Percentiles rank a stretch among this genome's conserved stretches.
phyloP scores from a whole-genome alignment of 2,329 filamentous ascomycete species.

The Calonectria fujianensis region DNA sequence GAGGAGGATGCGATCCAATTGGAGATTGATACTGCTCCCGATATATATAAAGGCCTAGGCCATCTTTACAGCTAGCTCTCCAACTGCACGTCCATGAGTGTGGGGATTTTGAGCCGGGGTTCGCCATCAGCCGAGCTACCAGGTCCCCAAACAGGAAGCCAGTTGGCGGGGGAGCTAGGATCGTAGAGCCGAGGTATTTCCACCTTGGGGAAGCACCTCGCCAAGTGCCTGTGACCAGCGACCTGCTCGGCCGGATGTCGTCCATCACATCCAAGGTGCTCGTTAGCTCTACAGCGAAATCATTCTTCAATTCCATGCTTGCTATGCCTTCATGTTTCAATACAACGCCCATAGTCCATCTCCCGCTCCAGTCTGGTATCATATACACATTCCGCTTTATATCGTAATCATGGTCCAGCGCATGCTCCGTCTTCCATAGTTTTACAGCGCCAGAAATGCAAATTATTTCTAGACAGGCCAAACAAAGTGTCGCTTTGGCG shows the following conservation, averaged over 20 bases:
- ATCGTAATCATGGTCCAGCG: conserved; percentile 36
- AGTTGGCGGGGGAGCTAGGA: conserved; percentile 55
- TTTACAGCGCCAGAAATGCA: conserved; percentile 44
- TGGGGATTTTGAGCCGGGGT: conserved; percentile 27
- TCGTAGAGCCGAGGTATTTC: conserved; percentile 58
- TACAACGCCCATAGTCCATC: conserved; percentile 31
- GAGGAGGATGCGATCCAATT: background rate
- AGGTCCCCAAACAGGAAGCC: conserved; percentile 27
- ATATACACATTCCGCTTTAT: conserved; percentile 49
- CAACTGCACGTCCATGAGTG: background rate
- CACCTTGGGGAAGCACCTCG: conserved; percentile 57
- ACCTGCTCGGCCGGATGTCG: background rate
- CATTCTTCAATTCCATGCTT: conserved; percentile 9
- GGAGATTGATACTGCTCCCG: background rate
- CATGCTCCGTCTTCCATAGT: conserved; percentile 43
- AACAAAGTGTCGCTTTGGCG: conserved; percentile 13
- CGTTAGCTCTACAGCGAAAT: background rate
- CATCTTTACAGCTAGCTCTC: background rate
- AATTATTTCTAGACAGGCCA: conserved; percentile 18
- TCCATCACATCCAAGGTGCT: too few species aligned
- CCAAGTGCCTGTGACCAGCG: conserved; percentile 33
- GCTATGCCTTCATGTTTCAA: conserved; percentile 25
- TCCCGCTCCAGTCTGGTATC: conserved; percentile 52
- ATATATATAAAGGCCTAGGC: background rate
- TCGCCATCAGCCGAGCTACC: conserved; percentile 42